Base-by-base conservation (phyloP, 169 alveolate genomes). In the Condylostoma magnum region DNA sequence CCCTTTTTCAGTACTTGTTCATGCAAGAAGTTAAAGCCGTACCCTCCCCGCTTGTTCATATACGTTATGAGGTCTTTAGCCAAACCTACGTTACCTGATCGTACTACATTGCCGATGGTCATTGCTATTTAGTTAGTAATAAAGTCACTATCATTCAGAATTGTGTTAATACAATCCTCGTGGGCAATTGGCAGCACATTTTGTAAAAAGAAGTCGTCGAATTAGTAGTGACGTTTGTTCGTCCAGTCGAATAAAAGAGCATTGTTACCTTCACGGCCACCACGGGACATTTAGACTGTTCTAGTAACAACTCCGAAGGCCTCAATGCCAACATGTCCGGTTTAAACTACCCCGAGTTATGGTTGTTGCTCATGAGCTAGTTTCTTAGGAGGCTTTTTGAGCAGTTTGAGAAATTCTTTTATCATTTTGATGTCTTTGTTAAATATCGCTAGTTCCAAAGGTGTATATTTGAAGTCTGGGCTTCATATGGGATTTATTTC, bases 241-340 rank as follows among this genome's bases (percentile, higher is more conserved):
- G 75, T 66, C 30, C 53, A 77, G 72, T 83, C 90, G n/a, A 73
- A 60, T 6, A 85, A 22, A 69, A 87, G 87, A 51, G 95, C 95
- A 80, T 86, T 87, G 77, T 90, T 86, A 12, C 95, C 95, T 84
- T 86, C 80, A 63, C 87, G 79, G 50, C 80, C 83, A 22, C 94
- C 94, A 72, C 95, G 79, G 4, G 93, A 60, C 79, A 76, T 76
- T 22, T 86, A 68, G 15, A 90, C 88, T 53, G 72, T 76, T 79
- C 93, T 84, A 12, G 86, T 79, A 44, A 72, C 68, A 12, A 82
- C 82, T 1, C 93, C 94, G 53, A 75, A 86, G 54, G 90, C 90
- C 70, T 56, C 76, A 44, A 60, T 65, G 28, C 80, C 58, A 33
- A 73, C 82, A 60, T 60, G 80, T 46, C 95, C 94, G 10, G 89